phyloP scores from a whole-genome alignment of 2,329 filamentous ascomycete genomes.

The Apiospora phragmitis region DNA sequence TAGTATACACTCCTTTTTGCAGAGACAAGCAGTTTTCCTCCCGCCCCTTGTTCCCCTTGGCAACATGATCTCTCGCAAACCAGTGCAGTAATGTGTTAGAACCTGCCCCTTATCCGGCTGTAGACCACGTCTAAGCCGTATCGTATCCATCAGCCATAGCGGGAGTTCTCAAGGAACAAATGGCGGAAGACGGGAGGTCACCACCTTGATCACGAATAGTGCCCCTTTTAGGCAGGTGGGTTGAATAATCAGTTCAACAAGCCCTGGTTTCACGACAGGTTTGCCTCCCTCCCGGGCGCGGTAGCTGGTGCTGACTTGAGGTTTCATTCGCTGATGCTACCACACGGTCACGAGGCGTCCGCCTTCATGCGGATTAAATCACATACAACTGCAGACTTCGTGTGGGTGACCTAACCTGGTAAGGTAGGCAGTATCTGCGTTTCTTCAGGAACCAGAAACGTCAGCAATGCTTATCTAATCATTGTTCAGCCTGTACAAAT shows the following conservation, averaged over 20 bases:
- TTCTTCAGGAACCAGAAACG: not conserved
- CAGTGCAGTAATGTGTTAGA: not conserved
- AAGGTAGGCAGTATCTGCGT: not conserved
- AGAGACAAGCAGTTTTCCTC: not conserved
- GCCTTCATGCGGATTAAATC: not conserved
- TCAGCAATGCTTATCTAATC: not conserved
- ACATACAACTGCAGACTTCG: not conserved
- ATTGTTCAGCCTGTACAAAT: not conserved
- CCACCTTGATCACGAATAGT: not conserved
- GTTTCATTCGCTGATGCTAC: not conserved
- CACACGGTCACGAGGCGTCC: not conserved
- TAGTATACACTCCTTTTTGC: too few species aligned
- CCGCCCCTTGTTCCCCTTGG: not conserved
- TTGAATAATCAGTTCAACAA: not conserved
- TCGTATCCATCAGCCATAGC: not conserved
- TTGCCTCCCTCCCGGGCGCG: not conserved
- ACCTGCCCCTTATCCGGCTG: not conserved
- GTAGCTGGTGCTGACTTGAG: not conserved
- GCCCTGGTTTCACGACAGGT: not conserved
- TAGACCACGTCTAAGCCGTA: not conserved
- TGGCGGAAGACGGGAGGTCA: not conserved
- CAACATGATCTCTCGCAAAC: not conserved
- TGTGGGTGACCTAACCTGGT: not conserved
- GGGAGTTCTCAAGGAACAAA: not conserved
- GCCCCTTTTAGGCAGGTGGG: constrained; percentile 1